Base-by-base conservation (phyloP, 192 early-diverging fungal genomes). In the Chytriomyces hyalinus region DNA sequence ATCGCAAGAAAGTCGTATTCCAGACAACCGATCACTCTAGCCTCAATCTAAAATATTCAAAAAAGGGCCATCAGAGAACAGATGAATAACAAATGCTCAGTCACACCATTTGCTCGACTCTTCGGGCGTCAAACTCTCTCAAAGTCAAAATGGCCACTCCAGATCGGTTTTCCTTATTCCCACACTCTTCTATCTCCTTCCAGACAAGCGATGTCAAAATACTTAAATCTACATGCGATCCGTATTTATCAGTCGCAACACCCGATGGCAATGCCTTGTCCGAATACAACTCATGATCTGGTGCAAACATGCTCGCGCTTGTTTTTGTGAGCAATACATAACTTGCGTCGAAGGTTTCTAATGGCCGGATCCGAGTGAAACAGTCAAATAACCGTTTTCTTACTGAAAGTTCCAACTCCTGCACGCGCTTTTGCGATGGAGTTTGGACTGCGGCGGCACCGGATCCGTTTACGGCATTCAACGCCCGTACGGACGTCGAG, bases 301-400 rank as follows among this genome's bases (percentile, higher is more conserved):
- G 83, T 8, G 85, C 82, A 81, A 89, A 86, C 28, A 78, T 67
- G 49, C 86, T 81, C 1, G 86, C 45, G 2, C 83, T 48, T 3
- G 71, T 66, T 13, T 80, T 78, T 3, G 86, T 49, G 17, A 89
- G 73, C 11, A 80, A 61, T 4, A 78, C 74, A 67, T 72, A 84
- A 44, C 63, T 83, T 22, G 70, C 71, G 49, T 89, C 90, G 8
- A 88, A 91, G 0, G 89, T 66, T 15, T 86, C 78, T 6, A 88
- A 79, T 24, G 86, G 81, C 69, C 89, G 84, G 0, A 90, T 82
- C 0, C 86, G 82, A 73, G 50, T 71, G 76, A 91, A 95, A 63
- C 94, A 95, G 77, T 90, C 80, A 70, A 92, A 92, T 7, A 94
- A 81, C 17, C 92, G 84, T 46, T 88, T 84, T 61, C 89, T 80